These are phyloP conservation scores for Xylaria nigripes DNA, from an alignment of 495 filamentous ascomycete species.

Conservation along the genomic window DNA sequence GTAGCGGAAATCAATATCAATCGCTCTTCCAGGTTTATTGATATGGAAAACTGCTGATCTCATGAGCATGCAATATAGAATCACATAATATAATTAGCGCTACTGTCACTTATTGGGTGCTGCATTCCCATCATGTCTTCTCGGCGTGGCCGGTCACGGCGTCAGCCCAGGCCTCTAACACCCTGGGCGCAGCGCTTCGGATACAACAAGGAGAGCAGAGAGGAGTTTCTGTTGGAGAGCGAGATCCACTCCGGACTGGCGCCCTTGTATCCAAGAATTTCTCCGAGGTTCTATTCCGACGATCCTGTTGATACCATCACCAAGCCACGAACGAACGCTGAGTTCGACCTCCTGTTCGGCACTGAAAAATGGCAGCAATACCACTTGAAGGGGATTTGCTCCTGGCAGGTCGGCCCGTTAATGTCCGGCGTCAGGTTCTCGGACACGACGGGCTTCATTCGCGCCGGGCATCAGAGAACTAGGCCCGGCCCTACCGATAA, in stretches of 20 bases:
- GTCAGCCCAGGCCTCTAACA: not conserved
- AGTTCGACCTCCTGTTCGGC: not conserved
- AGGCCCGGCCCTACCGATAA: not conserved
- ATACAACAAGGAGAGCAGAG: not conserved
- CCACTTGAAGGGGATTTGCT: not conserved
- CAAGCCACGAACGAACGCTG: not conserved
- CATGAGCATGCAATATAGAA: too few species aligned
- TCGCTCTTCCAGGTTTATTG: too few species aligned
- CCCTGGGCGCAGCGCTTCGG: constrained; percentile 4
- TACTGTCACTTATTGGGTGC: too few species aligned
- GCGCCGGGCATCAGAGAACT: not conserved
- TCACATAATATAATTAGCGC: too few species aligned
- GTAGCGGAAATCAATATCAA: too few species aligned
- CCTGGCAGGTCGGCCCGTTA: not conserved
- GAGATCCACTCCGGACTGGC: not conserved
- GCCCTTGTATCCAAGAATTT: not conserved
- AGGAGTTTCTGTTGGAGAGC: not conserved
- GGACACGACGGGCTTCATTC: not conserved
- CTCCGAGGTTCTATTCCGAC: not conserved
- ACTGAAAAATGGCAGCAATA: not conserved
- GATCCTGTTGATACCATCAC: not conserved
- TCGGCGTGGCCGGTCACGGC: not conserved
- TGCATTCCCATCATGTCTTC: not conserved
- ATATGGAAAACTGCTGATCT: too few species aligned
- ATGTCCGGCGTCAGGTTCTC: not conserved